Conservation (phyloP, 2,329 filamentous ascomycete species). For the Hypomyces perniciosus region DNA sequence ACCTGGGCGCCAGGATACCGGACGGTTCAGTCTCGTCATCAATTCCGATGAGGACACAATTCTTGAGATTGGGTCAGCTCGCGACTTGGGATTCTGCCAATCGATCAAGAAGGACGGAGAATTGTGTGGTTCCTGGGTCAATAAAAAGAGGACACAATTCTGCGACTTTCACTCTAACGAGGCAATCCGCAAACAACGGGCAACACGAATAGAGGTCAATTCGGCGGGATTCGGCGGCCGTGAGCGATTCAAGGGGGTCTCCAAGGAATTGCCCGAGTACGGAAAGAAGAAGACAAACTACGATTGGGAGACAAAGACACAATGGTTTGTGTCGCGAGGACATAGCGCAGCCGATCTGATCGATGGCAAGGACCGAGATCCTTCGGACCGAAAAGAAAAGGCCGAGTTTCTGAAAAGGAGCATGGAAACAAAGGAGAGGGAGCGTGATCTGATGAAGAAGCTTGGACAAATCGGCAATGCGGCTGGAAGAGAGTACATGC, state of each 20-base stretch:
- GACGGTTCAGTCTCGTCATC: slow-evolving; percentile 78
- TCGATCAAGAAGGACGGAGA: slow-evolving; percentile 78
- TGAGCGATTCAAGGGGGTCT: slow-evolving; percentile 25
- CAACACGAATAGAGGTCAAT: slow-evolving; percentile 73
- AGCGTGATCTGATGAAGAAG: slow-evolving; percentile 64
- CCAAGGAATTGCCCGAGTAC: slow-evolving; percentile 13
- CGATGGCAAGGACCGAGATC: slow-evolving; percentile 56
- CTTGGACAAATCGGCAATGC: slow-evolving; percentile 59
- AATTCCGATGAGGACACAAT: slow-evolving; percentile 83
- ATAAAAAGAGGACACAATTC: slow-evolving; percentile 78
- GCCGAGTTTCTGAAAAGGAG: slow-evolving; percentile 61
- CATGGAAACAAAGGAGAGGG: slow-evolving; percentile 62
- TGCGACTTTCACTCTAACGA: slow-evolving; percentile 91
- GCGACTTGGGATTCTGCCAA: slow-evolving; percentile 86
- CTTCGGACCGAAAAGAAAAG: slow-evolving; percentile 53
- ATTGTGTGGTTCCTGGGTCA: slow-evolving; percentile 76
- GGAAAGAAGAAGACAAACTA: slow-evolving; percentile 33
- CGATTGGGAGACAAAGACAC: slow-evolving; percentile 52
- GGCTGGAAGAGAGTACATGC: slow-evolving; percentile 67
- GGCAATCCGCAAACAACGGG: slow-evolving; percentile 62
- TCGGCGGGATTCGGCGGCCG: slow-evolving; percentile 47
- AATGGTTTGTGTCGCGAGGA: slow-evolving; percentile 47
- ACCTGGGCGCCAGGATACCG: slow-evolving; percentile 66
- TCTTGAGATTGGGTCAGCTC: slow-evolving; percentile 76
- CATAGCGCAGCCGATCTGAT: slow-evolving; percentile 56